phyloP scores from a whole-genome alignment of 1,284 basidiomycete genomes.

The Binderoboletus segoi region DNA sequence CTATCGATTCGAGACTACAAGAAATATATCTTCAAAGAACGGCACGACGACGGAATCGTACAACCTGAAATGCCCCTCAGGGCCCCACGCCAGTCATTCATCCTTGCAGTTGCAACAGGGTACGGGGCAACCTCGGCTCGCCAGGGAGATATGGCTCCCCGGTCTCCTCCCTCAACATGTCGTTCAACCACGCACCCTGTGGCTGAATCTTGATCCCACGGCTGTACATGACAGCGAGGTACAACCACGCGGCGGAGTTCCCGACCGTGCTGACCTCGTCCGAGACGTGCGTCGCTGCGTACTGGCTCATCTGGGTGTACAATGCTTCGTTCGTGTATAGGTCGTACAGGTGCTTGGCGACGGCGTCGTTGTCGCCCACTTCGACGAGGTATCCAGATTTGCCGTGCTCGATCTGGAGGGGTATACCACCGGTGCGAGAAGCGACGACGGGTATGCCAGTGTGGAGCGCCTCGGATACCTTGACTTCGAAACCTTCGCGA shows the following conservation, averaged over 20 bases:
- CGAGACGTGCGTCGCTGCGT: conserved; percentile 72
- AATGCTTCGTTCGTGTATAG: conserved; percentile 72
- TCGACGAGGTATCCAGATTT: conserved; percentile 82
- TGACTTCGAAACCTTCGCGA: conserved; percentile 91
- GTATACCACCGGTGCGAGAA: conserved; percentile 82
- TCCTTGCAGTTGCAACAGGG: conserved; percentile 50
- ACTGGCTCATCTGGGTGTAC: conserved; percentile 65
- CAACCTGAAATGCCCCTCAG: background rate
- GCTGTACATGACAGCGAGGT: conserved; percentile 76
- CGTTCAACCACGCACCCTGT: conserved; percentile 79
- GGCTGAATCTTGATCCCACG: conserved; percentile 76
- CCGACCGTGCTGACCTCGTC: conserved; percentile 82
- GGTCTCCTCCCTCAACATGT: conserved; percentile 71
- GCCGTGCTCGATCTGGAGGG: conserved; percentile 81
- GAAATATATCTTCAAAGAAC: background rate
- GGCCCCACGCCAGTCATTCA: conserved; percentile 28
- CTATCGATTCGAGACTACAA: conserved; percentile 14
- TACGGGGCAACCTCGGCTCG: conserved; percentile 71
- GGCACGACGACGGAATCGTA: conserved; percentile 6
- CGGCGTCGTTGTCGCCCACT: conserved; percentile 69
- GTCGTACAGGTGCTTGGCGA: conserved; percentile 73
- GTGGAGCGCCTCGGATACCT: conserved; percentile 88
- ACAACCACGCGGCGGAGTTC: conserved; percentile 79
- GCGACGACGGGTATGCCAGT: conserved; percentile 83
- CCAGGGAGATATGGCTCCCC: conserved; percentile 62